Percentiles rank a stretch among this genome's conserved stretches.
phyloP scores from a whole-genome alignment of 2,329 filamentous ascomycete species.

The Ascochyta fabae region DNA sequence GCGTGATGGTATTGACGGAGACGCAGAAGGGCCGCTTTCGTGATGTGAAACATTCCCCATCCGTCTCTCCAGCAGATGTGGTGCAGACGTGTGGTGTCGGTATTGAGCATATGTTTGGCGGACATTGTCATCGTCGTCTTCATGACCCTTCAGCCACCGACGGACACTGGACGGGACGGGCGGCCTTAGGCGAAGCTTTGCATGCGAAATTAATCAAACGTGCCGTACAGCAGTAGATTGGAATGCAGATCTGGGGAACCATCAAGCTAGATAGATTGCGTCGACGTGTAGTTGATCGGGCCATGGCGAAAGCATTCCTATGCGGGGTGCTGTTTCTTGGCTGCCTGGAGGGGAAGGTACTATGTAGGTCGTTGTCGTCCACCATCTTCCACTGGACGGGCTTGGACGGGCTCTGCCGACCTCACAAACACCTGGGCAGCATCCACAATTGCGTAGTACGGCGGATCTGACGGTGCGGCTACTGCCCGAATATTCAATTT shows the following conservation, averaged over 20 bases:
- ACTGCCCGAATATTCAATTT: slow-evolving; percentile 17
- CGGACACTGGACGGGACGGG: slow-evolving; percentile 9
- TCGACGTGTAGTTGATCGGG: slow-evolving; percentile 15
- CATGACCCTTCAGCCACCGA: slow-evolving; percentile 12
- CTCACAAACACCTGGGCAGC: slow-evolving; percentile 7
- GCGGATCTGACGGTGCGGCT: slow-evolving; percentile 12
- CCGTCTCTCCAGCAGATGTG: not conserved
- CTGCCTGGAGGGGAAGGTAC: slow-evolving; percentile 11
- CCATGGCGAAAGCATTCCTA: slow-evolving; percentile 19
- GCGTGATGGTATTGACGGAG: slow-evolving; percentile 14
- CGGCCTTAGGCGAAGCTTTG: slow-evolving; percentile 15
- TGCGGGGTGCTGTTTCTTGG: slow-evolving; percentile 13
- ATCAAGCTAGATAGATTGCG: slow-evolving; percentile 11
- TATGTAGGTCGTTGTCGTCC: slow-evolving; percentile 6
- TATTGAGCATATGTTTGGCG: slow-evolving; percentile 2
- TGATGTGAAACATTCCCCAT: slow-evolving; percentile 16
- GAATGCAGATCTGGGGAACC: slow-evolving; percentile 20
- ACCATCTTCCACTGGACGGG: slow-evolving; percentile 7
- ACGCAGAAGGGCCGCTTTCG: slow-evolving; percentile 14
- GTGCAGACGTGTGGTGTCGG: not conserved
- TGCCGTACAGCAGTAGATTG: slow-evolving; percentile 9
- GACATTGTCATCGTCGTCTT: slow-evolving; percentile 2
- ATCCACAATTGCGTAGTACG: slow-evolving; percentile 11
- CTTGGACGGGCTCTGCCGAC: slow-evolving; percentile 10
- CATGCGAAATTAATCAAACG: slow-evolving; percentile 11